Conservation (phyloP, 345 rosid genomes). For the Ceriops zippeliana region DNA sequence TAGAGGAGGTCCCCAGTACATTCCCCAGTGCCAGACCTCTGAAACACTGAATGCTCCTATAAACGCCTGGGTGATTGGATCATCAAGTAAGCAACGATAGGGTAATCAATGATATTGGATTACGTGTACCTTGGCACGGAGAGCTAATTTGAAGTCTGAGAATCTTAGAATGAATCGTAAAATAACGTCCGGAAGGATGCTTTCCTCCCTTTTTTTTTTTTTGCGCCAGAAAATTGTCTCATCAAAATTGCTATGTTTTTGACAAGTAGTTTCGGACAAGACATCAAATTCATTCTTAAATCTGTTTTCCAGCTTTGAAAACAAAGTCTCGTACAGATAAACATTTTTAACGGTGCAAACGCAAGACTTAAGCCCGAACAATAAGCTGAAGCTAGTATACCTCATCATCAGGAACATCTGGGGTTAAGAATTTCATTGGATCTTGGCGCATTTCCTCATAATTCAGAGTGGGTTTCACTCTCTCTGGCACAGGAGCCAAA, state of each 20-base stretch:
- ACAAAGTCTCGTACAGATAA: not conserved
- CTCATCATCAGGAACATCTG: constrained; percentile 91
- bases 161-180: not conserved
- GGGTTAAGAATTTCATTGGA: constrained; percentile 77
- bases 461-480: constrained; percentile 55
- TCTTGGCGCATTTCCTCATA: constrained; percentile 61
- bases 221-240: not conserved
- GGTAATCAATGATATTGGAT: no score
- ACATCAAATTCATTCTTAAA: not conserved
- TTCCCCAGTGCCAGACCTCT: no score
- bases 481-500: constrained; percentile 71
- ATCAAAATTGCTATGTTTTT: not conserved
- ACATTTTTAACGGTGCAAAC: not conserved
- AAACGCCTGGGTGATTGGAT: no score
- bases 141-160: no score
- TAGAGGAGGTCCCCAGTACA: no score
- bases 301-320: not conserved
- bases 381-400: constrained; percentile 42
- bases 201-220: not conserved
- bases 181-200: not conserved
- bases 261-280: not conserved
- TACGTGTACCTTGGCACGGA: no score
- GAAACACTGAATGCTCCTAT: no score
- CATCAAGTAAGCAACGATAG: no score
- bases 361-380: constrained; percentile 27